A percentile compares a stretch with the other conserved stretches of the same genome.
Conservation (phyloP, 768 basidiomycete species). For the Leucosporidium yakuticum region DNA sequence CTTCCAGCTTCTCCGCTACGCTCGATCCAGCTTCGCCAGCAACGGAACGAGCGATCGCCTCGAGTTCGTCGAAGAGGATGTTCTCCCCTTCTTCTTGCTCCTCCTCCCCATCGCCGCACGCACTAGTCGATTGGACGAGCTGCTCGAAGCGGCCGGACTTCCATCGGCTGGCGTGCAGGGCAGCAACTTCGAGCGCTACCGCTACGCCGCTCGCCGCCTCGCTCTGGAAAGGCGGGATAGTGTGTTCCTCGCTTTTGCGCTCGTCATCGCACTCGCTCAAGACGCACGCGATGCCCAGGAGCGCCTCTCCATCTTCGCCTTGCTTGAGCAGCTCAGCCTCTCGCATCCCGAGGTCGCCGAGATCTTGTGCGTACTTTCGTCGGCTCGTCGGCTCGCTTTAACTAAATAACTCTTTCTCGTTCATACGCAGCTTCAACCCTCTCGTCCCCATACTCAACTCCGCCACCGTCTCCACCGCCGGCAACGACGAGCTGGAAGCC, state of each 20-base stretch:
- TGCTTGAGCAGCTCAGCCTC: slow-evolving; percentile 56
- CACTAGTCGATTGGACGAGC: not conserved
- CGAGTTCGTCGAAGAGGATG: not conserved
- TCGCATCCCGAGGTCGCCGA: not conserved
- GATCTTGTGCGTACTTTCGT: not conserved
- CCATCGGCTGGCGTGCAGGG: not conserved
- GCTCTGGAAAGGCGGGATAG: slow-evolving; percentile 49
- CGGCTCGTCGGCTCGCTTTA: not conserved
- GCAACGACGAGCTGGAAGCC: not conserved
- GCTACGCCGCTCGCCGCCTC: slow-evolving; percentile 39
- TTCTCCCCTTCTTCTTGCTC: not conserved
- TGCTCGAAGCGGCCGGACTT: not conserved
- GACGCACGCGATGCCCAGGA: slow-evolving; percentile 73
- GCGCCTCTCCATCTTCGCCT: slow-evolving; percentile 67
- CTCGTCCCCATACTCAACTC: slow-evolving; percentile 5
- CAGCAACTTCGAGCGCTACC: not conserved
- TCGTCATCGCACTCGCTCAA: slow-evolving; percentile 67
- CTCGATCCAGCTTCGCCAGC: not conserved
- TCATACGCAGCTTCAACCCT: not conserved
- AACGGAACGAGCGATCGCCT: not conserved
- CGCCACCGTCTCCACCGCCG: not conserved
- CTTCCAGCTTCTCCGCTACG: slow-evolving; percentile 1
- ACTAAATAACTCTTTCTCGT: too few relatives aligned
- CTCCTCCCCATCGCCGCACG: not conserved
- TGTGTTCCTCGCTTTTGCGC: slow-evolving; percentile 63